Evolutionary conservation across 2,329 filamentous ascomycete species (phyloP).

Genomic region (Anthostomella pinea): DNA sequence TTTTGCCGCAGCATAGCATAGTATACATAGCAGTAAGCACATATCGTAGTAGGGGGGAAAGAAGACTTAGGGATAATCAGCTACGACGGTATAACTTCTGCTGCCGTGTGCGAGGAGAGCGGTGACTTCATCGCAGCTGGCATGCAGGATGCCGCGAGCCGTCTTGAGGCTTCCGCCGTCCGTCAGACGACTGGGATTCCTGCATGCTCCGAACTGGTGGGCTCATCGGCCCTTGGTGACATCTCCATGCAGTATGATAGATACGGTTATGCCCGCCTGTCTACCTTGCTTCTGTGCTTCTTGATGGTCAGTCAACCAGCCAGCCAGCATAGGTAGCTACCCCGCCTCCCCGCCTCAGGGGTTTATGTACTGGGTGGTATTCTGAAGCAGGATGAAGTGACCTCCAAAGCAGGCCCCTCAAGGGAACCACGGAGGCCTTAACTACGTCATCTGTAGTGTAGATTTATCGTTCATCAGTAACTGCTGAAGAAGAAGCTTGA

Average conservation of each 20-base stretch:
- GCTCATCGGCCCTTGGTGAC: conserved; percentile 25
- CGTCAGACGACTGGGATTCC: conserved; percentile 26
- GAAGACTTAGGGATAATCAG: too few species aligned
- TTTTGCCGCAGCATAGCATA: conserved; percentile 15
- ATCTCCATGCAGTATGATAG: too few species aligned
- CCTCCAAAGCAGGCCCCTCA: conserved; percentile 17
- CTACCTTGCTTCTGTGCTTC: conserved; percentile 8
- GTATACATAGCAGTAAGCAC: too few species aligned
- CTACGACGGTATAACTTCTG: too few species aligned
- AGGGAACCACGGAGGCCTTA: too few species aligned
- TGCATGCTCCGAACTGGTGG: conserved; percentile 26
- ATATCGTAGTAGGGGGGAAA: too few species aligned
- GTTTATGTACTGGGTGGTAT: conserved; percentile 6
- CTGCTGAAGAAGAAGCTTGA: too few species aligned
- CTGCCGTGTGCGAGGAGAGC: conserved; percentile 3
- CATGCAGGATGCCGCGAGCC: conserved; percentile 19
- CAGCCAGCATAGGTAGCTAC: conserved; percentile 25
- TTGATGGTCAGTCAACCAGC: too few species aligned
- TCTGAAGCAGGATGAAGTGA: conserved; percentile 17
- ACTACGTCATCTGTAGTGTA: too few species aligned
- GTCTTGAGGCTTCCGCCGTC: conserved; percentile 16
- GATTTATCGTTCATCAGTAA: too few species aligned
- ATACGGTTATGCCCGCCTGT: not conserved
- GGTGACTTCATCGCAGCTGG: conserved; percentile 23
- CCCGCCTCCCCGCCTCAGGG: conserved; percentile 16